These are phyloP conservation scores for Peltaster fructicola DNA, from an alignment of 2,329 filamentous ascomycete genomes.

Conservation along the genomic window DNA sequence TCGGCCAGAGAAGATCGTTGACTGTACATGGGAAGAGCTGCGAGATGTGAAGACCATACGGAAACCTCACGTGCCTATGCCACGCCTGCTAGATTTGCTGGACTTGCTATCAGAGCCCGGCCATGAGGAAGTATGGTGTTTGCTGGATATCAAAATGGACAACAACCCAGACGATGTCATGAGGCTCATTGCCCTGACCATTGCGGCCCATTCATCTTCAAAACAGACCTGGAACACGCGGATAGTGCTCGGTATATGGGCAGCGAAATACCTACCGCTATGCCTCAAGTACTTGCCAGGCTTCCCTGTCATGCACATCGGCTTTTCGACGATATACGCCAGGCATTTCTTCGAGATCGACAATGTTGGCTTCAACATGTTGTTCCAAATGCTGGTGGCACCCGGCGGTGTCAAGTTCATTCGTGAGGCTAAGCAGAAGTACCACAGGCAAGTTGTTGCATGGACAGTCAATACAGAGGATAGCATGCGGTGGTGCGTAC, in stretches of 20 bases:
- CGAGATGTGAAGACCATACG: constrained; percentile 48
- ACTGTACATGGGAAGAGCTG: constrained; percentile 62
- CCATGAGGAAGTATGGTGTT: constrained; percentile 53
- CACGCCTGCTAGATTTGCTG: constrained; percentile 56
- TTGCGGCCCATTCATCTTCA: constrained; percentile 33
- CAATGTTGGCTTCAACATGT: constrained; percentile 61
- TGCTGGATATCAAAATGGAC: constrained; percentile 78
- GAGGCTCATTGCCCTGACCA: constrained; percentile 43
- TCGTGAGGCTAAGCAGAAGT: constrained; percentile 16
- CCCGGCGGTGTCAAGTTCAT: constrained; percentile 51
- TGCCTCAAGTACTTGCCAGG: constrained; percentile 43
- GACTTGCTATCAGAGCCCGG: constrained; percentile 49
- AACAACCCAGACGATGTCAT: constrained; percentile 58
- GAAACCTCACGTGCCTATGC: constrained; percentile 53
- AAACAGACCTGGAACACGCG: constrained; percentile 44
- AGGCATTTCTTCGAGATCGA: constrained; percentile 50
- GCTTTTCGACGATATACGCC: constrained; percentile 49
- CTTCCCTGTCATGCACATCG: constrained; percentile 50
- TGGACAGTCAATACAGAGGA: constrained; percentile 77
- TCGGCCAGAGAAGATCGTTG: constrained; percentile 49
- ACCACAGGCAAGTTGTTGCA: constrained; percentile 46
- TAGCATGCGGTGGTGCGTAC: constrained; percentile 68
- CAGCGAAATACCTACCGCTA: constrained; percentile 51
- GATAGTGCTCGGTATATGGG: constrained; percentile 70
- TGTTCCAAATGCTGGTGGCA: constrained; percentile 49